Percentiles rank a stretch among this genome's conserved stretches.
phyloP scores from a whole-genome alignment of 1,139 yeast species.

The Saccharomycopsis hybrid region DNA sequence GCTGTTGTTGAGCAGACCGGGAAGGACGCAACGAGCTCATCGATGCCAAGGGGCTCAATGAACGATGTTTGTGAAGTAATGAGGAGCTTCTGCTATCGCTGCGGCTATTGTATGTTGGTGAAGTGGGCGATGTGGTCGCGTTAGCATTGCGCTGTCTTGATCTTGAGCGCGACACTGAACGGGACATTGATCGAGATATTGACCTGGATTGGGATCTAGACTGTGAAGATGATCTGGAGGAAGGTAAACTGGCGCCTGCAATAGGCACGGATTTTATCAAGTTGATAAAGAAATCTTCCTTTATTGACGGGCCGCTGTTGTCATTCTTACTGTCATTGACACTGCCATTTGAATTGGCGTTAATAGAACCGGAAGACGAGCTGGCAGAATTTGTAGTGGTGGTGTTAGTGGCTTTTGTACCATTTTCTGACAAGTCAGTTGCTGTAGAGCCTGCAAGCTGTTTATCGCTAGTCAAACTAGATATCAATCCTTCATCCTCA shows the following conservation, averaged over 20 bases:
- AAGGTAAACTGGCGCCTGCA: not conserved
- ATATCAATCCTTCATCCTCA: not conserved
- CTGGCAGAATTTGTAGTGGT: not conserved
- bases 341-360: no score
- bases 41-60: no score
- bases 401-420: no score
- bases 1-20: no score
- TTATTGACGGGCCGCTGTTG: not conserved
- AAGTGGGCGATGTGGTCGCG: not conserved
- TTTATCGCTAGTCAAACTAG: constrained; percentile 1
- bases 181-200: no score
- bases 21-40: no score
- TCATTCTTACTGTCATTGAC: no score
- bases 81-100: not conserved
- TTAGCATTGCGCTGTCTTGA: not conserved
- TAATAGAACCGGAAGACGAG: not conserved
- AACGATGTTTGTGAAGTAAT: not conserved
- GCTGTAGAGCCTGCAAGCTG: no score
- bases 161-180: not conserved
- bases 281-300: not conserved
- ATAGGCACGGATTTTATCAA: constrained; percentile 5
- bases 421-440: no score
- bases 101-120: not conserved
- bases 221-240: not conserved
- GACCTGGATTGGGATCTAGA: no score